Base-by-base conservation (phyloP, 768 basidiomycete genomes). In the Stropharia rugosoannulata region DNA sequence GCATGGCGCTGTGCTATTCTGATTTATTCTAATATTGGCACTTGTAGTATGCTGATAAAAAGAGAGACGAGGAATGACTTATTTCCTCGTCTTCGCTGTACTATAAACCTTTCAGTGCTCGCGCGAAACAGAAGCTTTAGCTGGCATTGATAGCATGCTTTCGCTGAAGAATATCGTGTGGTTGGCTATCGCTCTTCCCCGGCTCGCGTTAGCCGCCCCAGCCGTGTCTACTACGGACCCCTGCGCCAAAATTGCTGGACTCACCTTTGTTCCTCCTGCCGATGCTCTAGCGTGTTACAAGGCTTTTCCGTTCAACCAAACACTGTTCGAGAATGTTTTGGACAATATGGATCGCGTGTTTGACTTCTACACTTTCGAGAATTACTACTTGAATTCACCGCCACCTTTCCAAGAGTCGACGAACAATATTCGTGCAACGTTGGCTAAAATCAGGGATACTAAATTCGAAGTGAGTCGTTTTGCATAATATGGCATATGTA, bases 281-380 rank as follows among this genome's bases (percentile, higher is more conserved):
- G 79, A 83, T 56, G 83, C 78, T 15, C 70, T 85, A 38, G 80
- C 84, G 1, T 86, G 85, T 63, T 68, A 80, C 63, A 82, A 78
- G 66, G 76, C 80, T 11, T 83, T 82, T 61, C 78, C 80, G 0
- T 82, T 82, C 70, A 81, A 80, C 57, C 80, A 82, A 62, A 81
- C 78, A n/a, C 65, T 83, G 12, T 74, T 78, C 36, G 75, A 80
- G 60, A 83, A 83, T 65, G 78, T 81, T 35, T 65, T 82, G 53
- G 73, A 73, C 12, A 73, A 73, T 56, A 71, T 79, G 49, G 75
- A 72, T 35, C 74, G 76, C 25, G 76, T 79, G 46, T 79, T 81
- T 48, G 75, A 80, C 55, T 82, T 83, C 62, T 82, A 68, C 65
- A 82, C 80, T 0, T 83, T 82, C 56, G 80, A 82, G 59, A 73